Evolutionary conservation across 2,329 filamentous ascomycete genomes (phyloP).

Genomic region (Trichoderma koningiopsis): DNA sequence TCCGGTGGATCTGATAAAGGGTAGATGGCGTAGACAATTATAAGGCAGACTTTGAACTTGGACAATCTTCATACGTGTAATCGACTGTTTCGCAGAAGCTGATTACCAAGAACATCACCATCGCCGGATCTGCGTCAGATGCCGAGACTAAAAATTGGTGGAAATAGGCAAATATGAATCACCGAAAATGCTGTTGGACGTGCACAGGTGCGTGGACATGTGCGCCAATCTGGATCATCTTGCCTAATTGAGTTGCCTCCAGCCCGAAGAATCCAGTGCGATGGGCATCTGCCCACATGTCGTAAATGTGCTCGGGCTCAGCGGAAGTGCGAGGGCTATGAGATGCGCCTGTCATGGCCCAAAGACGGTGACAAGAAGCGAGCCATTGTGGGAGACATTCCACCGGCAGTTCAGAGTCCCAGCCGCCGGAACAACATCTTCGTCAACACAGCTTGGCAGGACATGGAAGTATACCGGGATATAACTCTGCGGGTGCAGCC

Average conservation of each 20-base stretch:
- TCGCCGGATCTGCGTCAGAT: neutral
- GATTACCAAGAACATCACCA: too few relatives aligned
- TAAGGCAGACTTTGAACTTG: too few relatives aligned
- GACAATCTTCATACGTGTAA: too few relatives aligned
- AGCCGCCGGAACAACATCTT: neutral
- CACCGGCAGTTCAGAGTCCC: too few relatives aligned
- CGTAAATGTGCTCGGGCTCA: neutral
- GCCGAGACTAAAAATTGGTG: neutral
- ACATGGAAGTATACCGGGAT: neutral
- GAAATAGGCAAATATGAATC: neutral
- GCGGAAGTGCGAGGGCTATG: neutral
- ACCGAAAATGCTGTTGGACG: neutral
- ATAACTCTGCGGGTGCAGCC: neutral
- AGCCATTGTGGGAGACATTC: neutral
- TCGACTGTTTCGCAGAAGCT: too few relatives aligned
- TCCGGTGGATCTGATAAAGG: too few relatives aligned
- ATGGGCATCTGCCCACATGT: neutral
- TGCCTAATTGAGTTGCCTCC: neutral
- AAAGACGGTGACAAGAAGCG: neutral
- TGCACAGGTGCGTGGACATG: neutral
- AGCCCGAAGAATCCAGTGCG: neutral
- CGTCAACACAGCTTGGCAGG: neutral
- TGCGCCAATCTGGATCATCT: neutral
- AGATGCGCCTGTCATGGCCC: neutral
- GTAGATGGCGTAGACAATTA: too few relatives aligned